Evolutionary conservation across 768 basidiomycete genomes (phyloP).

Genomic region (Hericium alpestre): DNA sequence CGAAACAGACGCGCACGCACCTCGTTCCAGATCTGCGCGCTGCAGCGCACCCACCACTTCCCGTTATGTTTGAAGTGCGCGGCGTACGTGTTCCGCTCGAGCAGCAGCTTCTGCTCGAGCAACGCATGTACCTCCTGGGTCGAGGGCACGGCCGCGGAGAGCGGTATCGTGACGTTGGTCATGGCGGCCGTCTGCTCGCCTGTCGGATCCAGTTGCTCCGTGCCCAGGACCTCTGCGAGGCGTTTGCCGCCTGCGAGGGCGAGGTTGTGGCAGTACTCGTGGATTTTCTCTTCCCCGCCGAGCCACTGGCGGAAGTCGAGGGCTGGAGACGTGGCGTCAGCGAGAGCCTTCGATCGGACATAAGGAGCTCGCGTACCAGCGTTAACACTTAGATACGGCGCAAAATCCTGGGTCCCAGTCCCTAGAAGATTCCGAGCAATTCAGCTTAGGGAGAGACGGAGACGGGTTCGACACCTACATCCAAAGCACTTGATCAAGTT

Average conservation of each 20-base stretch:
- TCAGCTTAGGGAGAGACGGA: not conserved
- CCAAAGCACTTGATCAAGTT: conserved; percentile 43
- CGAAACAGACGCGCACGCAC: conserved; percentile 11
- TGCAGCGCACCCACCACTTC: conserved; percentile 25
- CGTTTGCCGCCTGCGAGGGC: conserved; percentile 56
- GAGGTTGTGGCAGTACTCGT: conserved; percentile 56
- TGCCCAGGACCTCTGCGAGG: conserved; percentile 52
- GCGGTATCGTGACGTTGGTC: conserved; percentile 44
- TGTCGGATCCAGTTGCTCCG: conserved; percentile 45
- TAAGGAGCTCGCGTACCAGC: conserved; percentile 29
- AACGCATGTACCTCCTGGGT: conserved; percentile 8
- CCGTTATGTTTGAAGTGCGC: conserved; percentile 20
- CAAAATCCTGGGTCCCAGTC: conserved; percentile 53
- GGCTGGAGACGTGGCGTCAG: conserved; percentile 29
- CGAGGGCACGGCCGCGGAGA: conserved; percentile 17
- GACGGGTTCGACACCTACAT: conserved; percentile 26
- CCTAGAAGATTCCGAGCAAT: conserved; percentile 26
- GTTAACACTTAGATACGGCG: conserved; percentile 41
- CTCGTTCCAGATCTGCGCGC: conserved; percentile 28
- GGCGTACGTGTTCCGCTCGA: conserved; percentile 21
- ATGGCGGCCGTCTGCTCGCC: conserved; percentile 57
- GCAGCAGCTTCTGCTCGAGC: conserved; percentile 17
- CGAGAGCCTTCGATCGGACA: not conserved
- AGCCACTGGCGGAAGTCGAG: conserved; percentile 62
- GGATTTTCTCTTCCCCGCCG: conserved; percentile 69